Evolutionary conservation across 1,139 yeast genomes (phyloP), one percentile per base, ranked within the genome.

Genomic region (Debaryomyces singareniensis): DNA sequence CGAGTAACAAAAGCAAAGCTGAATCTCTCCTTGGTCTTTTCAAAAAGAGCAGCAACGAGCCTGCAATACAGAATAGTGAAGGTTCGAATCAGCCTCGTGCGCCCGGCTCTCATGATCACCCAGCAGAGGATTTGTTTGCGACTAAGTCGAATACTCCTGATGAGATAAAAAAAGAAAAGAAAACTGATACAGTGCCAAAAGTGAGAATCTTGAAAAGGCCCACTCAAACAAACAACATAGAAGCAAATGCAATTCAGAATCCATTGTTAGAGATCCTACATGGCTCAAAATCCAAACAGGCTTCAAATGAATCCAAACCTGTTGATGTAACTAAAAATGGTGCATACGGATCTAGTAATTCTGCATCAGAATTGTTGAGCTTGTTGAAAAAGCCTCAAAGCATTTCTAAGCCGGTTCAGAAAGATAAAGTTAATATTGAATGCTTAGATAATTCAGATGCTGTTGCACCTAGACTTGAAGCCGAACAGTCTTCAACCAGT

Each of bases 1-100:
- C 48, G 15, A 57, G 40, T 28, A 58, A 58, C 29, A 47, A 58
- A 28, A 51, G 58, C 1, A 62, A 61, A 35, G 68, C 75, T 5
- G 61, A 61, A 34, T 53, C 57, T 15, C 51, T 70, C 24, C 29
- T 30, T 20, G 29, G 29, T 34, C 30, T 28, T 16, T 27, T 30
- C 32, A 40, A 29, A 29, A 27, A 29, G 32, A 28, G 29, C 13
- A 16, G 37, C 32, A 15, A 27, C 5, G 12, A 11, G 13, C n/a
- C n/a, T n/a, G n/a, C n/a, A n/a, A 12, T 5, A 10, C 26, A 7
- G 5, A 11, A 13, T 9, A 22, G 13, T 11, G n/a, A 13, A 12
- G 21, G 16, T 9, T 7, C 7, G 7, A 23, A 23, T 12, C 12
- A 23, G 11, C 7, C 11, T 15, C 7, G 11, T 10, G 10, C 21